phyloP scores from a whole-genome alignment of 495 filamentous ascomycete genomes.

The Bombardia bombarda region DNA sequence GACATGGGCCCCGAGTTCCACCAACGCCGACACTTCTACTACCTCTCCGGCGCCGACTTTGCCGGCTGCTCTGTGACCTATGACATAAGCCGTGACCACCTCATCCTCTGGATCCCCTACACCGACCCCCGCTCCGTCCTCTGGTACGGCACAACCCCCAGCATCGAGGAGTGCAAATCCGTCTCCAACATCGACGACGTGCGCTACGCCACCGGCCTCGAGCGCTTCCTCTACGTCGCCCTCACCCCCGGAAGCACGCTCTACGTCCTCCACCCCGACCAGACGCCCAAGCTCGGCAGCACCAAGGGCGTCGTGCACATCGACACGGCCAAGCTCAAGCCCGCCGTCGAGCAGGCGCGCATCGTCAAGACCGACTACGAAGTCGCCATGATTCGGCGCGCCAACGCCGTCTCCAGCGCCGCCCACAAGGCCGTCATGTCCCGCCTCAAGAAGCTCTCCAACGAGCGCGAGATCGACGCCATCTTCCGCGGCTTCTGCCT shows the following conservation, averaged over 20 bases:
- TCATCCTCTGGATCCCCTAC: conserved; percentile 54
- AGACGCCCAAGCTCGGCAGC: conserved; percentile 28
- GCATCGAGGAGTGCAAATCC: conserved; percentile 40
- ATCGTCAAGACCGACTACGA: conserved; percentile 78
- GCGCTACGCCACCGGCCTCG: conserved; percentile 28
- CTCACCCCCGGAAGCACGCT: conserved; percentile 27
- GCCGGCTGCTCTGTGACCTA: conserved; percentile 56
- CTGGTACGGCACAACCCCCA: conserved; percentile 52
- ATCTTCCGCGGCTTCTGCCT: conserved; percentile 65
- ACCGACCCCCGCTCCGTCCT: conserved; percentile 48
- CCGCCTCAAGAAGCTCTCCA: conserved; percentile 50
- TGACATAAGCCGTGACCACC: conserved; percentile 46
- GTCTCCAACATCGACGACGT: conserved; percentile 47
- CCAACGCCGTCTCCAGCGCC: conserved; percentile 64
- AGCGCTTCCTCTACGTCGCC: conserved; percentile 21
- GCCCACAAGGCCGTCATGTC: conserved; percentile 65
- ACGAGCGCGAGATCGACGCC: conserved; percentile 78
- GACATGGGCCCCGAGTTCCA: conserved; percentile 54
- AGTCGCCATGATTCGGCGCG: conserved; percentile 65
- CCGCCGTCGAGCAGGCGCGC: conserved; percentile 64
- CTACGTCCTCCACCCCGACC: conserved; percentile 34
- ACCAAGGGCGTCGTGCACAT: conserved; percentile 28
- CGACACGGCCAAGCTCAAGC: conserved; percentile 41
- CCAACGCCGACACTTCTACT: conserved; percentile 65
- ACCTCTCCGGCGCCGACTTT: conserved; percentile 54